Evolutionary conservation across 2,329 filamentous ascomycete species (phyloP).

Genomic region (Diaporthe capsici): DNA sequence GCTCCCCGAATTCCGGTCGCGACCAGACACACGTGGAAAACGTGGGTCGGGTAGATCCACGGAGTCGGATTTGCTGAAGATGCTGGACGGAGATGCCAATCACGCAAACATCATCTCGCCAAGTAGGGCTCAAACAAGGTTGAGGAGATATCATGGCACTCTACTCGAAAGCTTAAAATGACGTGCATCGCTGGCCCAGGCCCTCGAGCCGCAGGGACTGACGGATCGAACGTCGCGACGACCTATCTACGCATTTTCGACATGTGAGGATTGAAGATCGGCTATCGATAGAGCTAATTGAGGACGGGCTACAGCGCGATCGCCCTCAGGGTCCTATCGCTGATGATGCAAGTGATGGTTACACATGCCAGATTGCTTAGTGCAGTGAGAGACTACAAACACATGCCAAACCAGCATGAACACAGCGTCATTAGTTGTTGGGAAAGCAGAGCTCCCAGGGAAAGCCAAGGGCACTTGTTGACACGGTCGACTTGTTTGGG

Average conservation of each 20-base stretch:
- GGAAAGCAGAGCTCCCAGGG: background rate
- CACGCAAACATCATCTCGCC: background rate
- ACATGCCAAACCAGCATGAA: constrained; percentile 8
- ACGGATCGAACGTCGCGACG: too few species aligned
- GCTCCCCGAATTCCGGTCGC: constrained; percentile 6
- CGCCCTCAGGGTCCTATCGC: background rate
- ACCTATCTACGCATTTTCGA: background rate
- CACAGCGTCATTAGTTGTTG: background rate
- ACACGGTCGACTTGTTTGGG: background rate
- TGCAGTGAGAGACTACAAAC: background rate
- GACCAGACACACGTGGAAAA: background rate
- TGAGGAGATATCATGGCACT: background rate
- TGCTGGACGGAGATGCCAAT: background rate
- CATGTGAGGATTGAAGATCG: background rate
- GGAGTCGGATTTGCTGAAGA: background rate
- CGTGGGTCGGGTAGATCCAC: background rate
- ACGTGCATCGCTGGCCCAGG: background rate
- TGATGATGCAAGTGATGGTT: background rate
- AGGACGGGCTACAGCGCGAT: background rate
- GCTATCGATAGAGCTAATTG: background rate
- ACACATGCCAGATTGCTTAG: background rate
- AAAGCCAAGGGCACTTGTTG: background rate
- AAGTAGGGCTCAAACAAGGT: background rate
- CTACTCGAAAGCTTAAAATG: constrained; percentile 13
- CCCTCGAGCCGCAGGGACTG: background rate